Percentiles rank a stretch among this genome's conserved stretches.
These are phyloP conservation scores for Nigrospora sphaerica DNA, from an alignment of 2,329 filamentous ascomycete genomes.

Conservation along the genomic window DNA sequence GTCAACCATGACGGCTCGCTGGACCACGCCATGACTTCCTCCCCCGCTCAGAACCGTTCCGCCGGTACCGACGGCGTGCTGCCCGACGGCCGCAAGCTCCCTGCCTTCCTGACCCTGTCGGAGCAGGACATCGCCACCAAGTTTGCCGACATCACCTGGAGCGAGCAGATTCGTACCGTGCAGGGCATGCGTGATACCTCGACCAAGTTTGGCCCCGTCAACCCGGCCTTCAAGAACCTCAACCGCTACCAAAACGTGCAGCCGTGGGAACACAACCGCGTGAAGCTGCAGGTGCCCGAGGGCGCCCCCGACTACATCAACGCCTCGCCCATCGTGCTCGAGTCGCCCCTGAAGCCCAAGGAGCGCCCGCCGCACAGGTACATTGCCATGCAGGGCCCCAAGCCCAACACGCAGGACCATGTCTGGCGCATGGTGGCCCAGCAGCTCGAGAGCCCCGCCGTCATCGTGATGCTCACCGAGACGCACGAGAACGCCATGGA, in stretches of 20 bases:
- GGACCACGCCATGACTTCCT: constrained; percentile 11
- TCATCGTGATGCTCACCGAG: constrained; percentile 92
- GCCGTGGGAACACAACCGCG: constrained; percentile 79
- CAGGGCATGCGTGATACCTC: constrained; percentile 30
- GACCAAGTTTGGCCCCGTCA: constrained; percentile 43
- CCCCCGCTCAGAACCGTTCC: constrained; percentile 3
- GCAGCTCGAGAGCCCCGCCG: constrained; percentile 62
- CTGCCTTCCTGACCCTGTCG: constrained; percentile 44
- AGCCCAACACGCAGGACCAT: constrained; percentile 65
- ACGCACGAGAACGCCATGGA: constrained; percentile 70
- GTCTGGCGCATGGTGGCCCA: constrained; percentile 96
- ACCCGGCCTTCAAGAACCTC: constrained; percentile 45
- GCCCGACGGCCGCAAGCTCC: constrained; percentile 24
- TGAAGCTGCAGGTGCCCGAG: constrained; percentile 71
- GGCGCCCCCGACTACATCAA: constrained; percentile 75
- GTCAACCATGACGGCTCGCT: constrained; percentile 28
- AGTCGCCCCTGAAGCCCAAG: constrained; percentile 30
- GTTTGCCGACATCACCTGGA: constrained; percentile 47
- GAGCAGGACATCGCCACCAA: constrained; percentile 40
- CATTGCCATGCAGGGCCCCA: constrained; percentile 93
- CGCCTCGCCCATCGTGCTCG: constrained; percentile 62
- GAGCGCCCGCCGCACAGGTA: constrained; percentile 48
- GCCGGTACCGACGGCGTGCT: neutral
- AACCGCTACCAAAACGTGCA: constrained; percentile 90
- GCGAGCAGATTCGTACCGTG: constrained; percentile 40